Evolutionary conservation across 73 alveolate genomes (phyloP), one percentile per base, ranked within the genome.

Genomic region (Halteria grandinella): DNA sequence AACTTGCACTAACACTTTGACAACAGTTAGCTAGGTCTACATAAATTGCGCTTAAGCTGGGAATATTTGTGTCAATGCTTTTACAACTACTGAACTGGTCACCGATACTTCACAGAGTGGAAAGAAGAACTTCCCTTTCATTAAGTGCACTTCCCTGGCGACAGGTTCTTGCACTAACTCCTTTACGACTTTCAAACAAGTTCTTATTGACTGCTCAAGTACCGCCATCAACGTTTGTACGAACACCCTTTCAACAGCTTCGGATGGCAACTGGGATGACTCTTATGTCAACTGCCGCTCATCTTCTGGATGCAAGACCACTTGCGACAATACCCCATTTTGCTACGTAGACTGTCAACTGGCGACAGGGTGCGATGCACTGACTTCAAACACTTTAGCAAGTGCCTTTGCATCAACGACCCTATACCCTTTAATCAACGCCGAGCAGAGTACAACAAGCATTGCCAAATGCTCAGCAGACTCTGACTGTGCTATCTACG

Each of bases 131-230:
- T 60, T 18, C 43, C 77, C 77, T 18, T 60, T 40, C 24, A 37
- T 60, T 8, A 36, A 33, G 8, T 60, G 77, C 41, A 1, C 37
- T 5, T 44, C 48, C 2, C 59, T 60, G 3, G 37, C 39, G 6
- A n/a, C 15, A 12, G 77, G 77, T 4, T 60, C 1, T n/a, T 60
- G 77, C 58, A 36, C 2, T 6, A 60, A 32, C 29, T 12, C 55
- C n/a, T 14, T 60, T 40, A 5, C 29, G 7, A 3, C 4, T 37
- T 60, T 6, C 17, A 18, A 1, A 18, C 20, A 5, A 40, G 77
- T 29, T 1, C 34, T 60, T 5, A 60, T 60, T 18, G 77, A 60
- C 21, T 60, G 77, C 29, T 55, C 37, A 60, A 20, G 43, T 6
- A n/a, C n/a, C n/a, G 8, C 77, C 1, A 40, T 37, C 11, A 60